phyloP scores from a whole-genome alignment of 2,329 filamentous ascomycete genomes.

The Sclerotinia sclerotiorum region DNA sequence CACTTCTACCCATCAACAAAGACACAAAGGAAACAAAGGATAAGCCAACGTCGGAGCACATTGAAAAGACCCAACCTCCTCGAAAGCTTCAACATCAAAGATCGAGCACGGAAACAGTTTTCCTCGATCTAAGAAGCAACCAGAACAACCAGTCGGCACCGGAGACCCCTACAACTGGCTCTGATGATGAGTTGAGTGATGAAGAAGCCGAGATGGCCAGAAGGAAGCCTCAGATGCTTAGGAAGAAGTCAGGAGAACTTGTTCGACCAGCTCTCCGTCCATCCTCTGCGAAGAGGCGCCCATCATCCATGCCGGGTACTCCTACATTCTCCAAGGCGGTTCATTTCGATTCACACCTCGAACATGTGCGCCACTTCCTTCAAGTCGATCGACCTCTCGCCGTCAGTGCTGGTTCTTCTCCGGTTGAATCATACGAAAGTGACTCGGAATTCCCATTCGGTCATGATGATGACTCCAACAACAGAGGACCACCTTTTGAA shows the following conservation, averaged over 20 bases:
- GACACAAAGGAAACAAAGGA: slow-evolving; percentile 40
- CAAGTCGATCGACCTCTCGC: slow-evolving; percentile 93
- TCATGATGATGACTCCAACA: slow-evolving; percentile 45
- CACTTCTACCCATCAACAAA: slow-evolving; percentile 42
- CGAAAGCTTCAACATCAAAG: slow-evolving; percentile 37
- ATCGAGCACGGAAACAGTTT: slow-evolving; percentile 48
- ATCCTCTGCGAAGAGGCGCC: slow-evolving; percentile 70
- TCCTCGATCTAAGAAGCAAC: slow-evolving; percentile 38
- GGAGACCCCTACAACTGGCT: slow-evolving; percentile 52
- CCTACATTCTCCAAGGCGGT: slow-evolving; percentile 95
- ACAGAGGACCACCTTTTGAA: slow-evolving; percentile 57
- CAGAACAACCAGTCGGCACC: slow-evolving; percentile 42
- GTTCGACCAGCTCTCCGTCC: slow-evolving; percentile 87
- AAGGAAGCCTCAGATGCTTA: slow-evolving; percentile 84
- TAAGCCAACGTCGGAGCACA: slow-evolving; percentile 26
- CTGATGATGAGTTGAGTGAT: slow-evolving; percentile 56
- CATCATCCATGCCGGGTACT: slow-evolving; percentile 96
- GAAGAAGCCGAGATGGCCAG: slow-evolving; percentile 55
- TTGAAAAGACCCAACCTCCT: slow-evolving; percentile 28
- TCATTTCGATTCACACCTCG: slow-evolving; percentile 96
- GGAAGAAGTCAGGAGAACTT: slow-evolving; percentile 97
- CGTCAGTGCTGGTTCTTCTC: slow-evolving; percentile 91
- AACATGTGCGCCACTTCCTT: slow-evolving; percentile 93
- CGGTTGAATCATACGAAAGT: slow-evolving; percentile 82
- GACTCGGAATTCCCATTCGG: slow-evolving; percentile 87